These are phyloP conservation scores for Neocucurbitaria cava DNA, from an alignment of 2,329 filamentous ascomycete species.

Conservation along the genomic window DNA sequence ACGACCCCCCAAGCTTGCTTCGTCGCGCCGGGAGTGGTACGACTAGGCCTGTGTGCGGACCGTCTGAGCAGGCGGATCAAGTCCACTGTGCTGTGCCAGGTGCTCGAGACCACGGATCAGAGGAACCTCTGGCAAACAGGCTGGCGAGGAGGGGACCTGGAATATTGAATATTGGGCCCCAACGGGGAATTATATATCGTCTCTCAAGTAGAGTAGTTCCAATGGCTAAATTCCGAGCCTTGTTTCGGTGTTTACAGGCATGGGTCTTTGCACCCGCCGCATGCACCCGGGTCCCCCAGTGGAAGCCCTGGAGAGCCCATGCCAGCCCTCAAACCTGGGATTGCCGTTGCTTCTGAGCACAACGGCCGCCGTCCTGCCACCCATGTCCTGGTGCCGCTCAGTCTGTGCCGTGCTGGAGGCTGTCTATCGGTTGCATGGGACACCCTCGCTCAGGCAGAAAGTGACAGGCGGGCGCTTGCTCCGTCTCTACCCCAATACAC, in stretches of 20 bases:
- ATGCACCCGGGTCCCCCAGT: constrained; percentile 36
- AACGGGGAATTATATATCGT: constrained; percentile 37
- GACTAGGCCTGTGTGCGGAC: constrained; percentile 21
- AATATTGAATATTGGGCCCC: constrained; percentile 42
- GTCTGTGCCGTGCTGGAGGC: constrained; percentile 33
- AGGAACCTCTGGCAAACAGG: constrained; percentile 31
- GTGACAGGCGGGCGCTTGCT: constrained; percentile 37
- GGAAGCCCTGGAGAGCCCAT: constrained; percentile 33
- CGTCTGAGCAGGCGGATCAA: constrained; percentile 14
- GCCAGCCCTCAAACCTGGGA: constrained; percentile 40
- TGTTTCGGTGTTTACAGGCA: constrained; percentile 34
- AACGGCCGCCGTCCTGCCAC: constrained; percentile 25
- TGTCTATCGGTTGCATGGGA: constrained; percentile 35
- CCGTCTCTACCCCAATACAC: constrained; percentile 29
- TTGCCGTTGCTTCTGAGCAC: constrained; percentile 42
- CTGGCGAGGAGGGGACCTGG: constrained; percentile 21
- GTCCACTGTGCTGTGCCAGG: constrained; percentile 4
- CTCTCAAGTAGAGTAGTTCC: constrained; percentile 42
- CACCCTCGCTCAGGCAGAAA: constrained; percentile 36
- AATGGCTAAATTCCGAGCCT: constrained; percentile 42
- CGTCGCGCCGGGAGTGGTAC: constrained; percentile 13
- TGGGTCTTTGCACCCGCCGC: constrained; percentile 32
- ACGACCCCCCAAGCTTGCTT: constrained; percentile 9
- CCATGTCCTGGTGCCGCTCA: constrained; percentile 38
- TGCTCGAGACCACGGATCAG: constrained; percentile 31